phyloP scores from a whole-genome alignment of 2,329 filamentous ascomycete species.

The Escovopsis sp. region DNA sequence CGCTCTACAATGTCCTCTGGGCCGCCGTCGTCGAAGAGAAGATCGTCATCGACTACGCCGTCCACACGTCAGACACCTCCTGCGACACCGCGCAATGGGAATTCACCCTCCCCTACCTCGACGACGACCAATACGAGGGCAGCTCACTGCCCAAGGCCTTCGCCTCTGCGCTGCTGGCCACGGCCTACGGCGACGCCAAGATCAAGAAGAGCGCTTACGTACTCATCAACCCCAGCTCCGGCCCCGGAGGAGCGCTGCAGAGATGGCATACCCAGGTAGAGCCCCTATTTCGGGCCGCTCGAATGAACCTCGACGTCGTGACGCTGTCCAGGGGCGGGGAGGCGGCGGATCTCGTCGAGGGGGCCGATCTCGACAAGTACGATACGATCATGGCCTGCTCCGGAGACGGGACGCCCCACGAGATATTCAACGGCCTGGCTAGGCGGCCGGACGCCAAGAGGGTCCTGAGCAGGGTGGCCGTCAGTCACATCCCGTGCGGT shows the following conservation, averaged over 20 bases:
- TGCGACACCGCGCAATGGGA: constrained; percentile 47
- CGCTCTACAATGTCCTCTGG: constrained; percentile 76
- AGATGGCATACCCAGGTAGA: constrained; percentile 62
- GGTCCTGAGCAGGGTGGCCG: constrained; percentile 63
- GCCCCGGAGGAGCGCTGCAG: constrained; percentile 60
- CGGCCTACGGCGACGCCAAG: constrained; percentile 56
- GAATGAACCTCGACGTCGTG: constrained; percentile 61
- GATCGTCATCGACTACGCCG: constrained; percentile 60
- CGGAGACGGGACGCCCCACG: constrained; percentile 80
- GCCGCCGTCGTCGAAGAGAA: constrained; percentile 47
- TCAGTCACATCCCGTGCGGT: constrained; percentile 81
- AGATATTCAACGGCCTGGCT: constrained; percentile 87
- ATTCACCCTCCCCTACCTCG: constrained; percentile 25
- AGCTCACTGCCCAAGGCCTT: constrained; percentile 40
- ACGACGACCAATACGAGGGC: constrained; percentile 8
- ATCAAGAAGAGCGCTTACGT: constrained; percentile 69
- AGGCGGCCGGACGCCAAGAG: constrained; percentile 58
- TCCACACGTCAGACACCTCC: constrained; percentile 38
- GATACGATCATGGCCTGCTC: constrained; percentile 84
- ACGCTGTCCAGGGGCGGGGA: constrained; percentile 60
- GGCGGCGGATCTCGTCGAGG: constrained; percentile 60
- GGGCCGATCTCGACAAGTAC: constrained; percentile 62
- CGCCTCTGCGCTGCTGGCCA: constrained; percentile 48
- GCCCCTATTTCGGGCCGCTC: constrained; percentile 70
- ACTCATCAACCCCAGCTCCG: constrained; percentile 81